Percentiles rank a stretch among this genome's conserved stretches.
These are phyloP conservation scores for Sclerotiophoma versabilis DNA, from an alignment of 2,329 filamentous ascomycete genomes.

Conservation along the genomic window DNA sequence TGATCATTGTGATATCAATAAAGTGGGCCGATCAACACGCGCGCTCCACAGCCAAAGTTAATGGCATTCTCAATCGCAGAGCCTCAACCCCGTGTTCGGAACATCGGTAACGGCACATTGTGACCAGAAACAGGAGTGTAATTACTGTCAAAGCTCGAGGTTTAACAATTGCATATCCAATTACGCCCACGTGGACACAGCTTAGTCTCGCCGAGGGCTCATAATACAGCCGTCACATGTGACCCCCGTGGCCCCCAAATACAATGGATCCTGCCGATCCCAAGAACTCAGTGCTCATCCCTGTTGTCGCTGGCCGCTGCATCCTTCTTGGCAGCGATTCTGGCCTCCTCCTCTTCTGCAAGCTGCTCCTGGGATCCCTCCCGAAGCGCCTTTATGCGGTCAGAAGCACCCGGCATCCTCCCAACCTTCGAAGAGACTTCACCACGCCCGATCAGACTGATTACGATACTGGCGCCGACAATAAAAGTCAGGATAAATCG, in stretches of 20 bases:
- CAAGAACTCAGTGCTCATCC: constrained; percentile 15
- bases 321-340: constrained; percentile 33
- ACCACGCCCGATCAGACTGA: constrained; percentile 81
- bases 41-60: constrained; percentile 22
- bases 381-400: constrained; percentile 59
- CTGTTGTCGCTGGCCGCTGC: constrained; percentile 29
- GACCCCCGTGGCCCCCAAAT: constrained; percentile 4
- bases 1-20: constrained; percentile 35
- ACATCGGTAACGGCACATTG: constrained; percentile 11
- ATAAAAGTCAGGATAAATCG: constrained; percentile 92
- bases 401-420: constrained; percentile 54
- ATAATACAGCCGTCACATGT: constrained; percentile 6
- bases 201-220: not conserved
- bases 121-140: not conserved
- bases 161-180: constrained; percentile 2
- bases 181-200: not conserved
- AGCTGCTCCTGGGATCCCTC: constrained; percentile 39
- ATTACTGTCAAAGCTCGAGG: constrained; percentile 10
- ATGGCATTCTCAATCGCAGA: constrained; percentile 20
- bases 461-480: constrained; percentile 81
- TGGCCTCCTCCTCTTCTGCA: constrained; percentile 41
- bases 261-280: constrained; percentile 16
- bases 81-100: constrained; percentile 17
- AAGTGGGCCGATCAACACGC: constrained; percentile 28
- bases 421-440: constrained; percentile 69